Evolutionary conservation across 345 rosid species (phyloP).

Genomic region (Acer saccharum): DNA sequence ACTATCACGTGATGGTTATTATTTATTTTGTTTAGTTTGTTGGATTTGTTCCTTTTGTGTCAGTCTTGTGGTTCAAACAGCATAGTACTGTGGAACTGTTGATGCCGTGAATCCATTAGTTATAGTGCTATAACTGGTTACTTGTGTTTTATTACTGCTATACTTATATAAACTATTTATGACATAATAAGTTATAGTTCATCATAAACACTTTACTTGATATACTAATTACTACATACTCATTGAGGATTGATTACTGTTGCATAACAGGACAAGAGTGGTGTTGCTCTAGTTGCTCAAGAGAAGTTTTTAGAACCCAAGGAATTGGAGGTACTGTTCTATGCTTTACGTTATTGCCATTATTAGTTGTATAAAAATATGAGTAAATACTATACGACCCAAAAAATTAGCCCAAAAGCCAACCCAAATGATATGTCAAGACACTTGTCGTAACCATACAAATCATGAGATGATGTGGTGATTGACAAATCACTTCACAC

Average conservation of each 20-base stretch:
- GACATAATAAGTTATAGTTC: background rate
- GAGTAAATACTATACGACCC: too few relatives aligned
- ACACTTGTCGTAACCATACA: too few relatives aligned
- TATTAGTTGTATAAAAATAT: background rate
- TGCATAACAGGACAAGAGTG: conserved; percentile 77
- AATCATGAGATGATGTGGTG: too few relatives aligned
- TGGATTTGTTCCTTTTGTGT: background rate
- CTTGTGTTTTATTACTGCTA: background rate
- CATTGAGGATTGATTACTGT: conserved; percentile 11
- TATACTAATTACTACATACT: conserved; percentile 4
- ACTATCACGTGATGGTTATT: background rate
- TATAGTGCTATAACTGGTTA: background rate
- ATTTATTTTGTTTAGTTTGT: background rate
- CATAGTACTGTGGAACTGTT: background rate
- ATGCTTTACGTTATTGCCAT: background rate
- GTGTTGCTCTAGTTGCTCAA: conserved; percentile 73
- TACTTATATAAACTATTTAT: background rate
- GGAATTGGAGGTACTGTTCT: conserved; percentile 79
- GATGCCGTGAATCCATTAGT: background rate
- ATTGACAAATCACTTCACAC: too few relatives aligned
- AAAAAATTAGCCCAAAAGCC: too few relatives aligned
- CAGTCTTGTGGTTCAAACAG: conserved; percentile 1
- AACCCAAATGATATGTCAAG: too few relatives aligned
- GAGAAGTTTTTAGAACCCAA: conserved; percentile 86
- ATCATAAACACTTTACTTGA: background rate